Percentiles rank a stretch among this genome's conserved stretches.
These are phyloP conservation scores for Penicillium nordicum DNA, from an alignment of 2,329 filamentous ascomycete species.

Conservation along the genomic window DNA sequence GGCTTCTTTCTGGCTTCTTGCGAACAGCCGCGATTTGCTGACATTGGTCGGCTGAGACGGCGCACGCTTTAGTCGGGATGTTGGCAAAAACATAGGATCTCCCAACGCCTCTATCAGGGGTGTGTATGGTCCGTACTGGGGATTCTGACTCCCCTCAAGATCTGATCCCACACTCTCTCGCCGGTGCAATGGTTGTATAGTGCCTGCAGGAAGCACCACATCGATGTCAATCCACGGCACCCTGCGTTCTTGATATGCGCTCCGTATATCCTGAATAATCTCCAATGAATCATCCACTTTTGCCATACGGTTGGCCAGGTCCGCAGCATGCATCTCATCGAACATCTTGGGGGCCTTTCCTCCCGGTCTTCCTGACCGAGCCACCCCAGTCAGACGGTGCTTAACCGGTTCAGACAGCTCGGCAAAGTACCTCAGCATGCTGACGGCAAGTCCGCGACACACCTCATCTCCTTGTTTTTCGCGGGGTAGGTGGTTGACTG, in stretches of 20 bases:
- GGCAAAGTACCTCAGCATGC: slow-evolving; percentile 87
- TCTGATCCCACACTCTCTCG: slow-evolving; percentile 55
- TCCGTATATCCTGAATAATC: slow-evolving; percentile 68
- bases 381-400: slow-evolving; percentile 59
- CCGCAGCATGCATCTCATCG: slow-evolving; percentile 86
- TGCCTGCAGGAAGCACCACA: slow-evolving; percentile 74
- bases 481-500: slow-evolving; percentile 83
- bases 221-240: slow-evolving; percentile 85
- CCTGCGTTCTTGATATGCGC: slow-evolving; percentile 75
- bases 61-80: slow-evolving; percentile 75
- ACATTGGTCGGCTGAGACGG: slow-evolving; percentile 81
- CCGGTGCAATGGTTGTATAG: slow-evolving; percentile 63
- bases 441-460: slow-evolving; percentile 85
- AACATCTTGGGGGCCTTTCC: slow-evolving; percentile 70
- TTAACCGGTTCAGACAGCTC: slow-evolving; percentile 79
- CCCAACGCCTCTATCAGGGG: slow-evolving; percentile 75
- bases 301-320: slow-evolving; percentile 80
- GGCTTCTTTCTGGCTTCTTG: slow-evolving; percentile 76
- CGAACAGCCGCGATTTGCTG: slow-evolving; percentile 73
- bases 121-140: slow-evolving; percentile 74
- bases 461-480: slow-evolving; percentile 95
- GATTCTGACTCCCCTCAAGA: slow-evolving; percentile 26
- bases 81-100: slow-evolving; percentile 81
- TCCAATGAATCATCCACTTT: slow-evolving; percentile 73
- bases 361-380: slow-evolving; percentile 52